Evolutionary conservation across 2,329 filamentous ascomycete species (phyloP).

Genomic region (Cladosporium sp.): DNA sequence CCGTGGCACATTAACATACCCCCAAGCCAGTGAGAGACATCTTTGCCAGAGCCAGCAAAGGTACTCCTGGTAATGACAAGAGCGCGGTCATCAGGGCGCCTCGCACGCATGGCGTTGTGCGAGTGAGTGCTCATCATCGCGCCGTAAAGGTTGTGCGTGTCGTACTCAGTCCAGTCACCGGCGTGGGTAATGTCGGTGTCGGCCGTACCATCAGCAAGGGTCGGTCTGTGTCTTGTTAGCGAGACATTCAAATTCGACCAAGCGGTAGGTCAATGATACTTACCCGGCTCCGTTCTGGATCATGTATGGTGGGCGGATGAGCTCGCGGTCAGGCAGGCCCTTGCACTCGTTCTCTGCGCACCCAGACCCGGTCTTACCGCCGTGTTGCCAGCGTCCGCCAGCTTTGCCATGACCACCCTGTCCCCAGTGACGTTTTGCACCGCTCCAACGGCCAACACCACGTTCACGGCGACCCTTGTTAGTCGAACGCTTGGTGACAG

Average conservation of each 20-base stretch:
- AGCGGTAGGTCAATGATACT: neutral
- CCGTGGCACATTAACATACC: neutral
- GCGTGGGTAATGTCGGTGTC: conserved; percentile 65
- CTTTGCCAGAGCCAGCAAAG: conserved; percentile 19
- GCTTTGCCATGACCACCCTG: conserved; percentile 15
- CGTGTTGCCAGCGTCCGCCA: conserved; percentile 19
- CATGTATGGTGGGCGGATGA: conserved; percentile 54
- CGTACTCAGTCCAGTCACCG: conserved; percentile 66
- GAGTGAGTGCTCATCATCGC: conserved; percentile 69
- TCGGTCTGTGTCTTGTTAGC: neutral
- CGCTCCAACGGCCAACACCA: conserved; percentile 16
- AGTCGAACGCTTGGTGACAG: conserved; percentile 3
- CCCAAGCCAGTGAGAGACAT: conserved; percentile 22
- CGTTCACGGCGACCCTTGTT: conserved; percentile 10
- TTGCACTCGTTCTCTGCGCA: conserved; percentile 20
- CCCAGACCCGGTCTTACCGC: conserved; percentile 20
- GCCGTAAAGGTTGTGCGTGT: conserved; percentile 74
- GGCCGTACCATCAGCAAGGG: conserved; percentile 46
- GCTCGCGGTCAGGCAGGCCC: conserved; percentile 20
- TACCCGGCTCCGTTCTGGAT: conserved; percentile 58
- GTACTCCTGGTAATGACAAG: conserved; percentile 70
- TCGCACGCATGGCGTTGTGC: conserved; percentile 62
- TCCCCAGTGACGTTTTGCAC: conserved; percentile 17
- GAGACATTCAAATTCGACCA: neutral
- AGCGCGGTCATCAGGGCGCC: conserved; percentile 63